Evolutionary conservation across 805 yeast genomes (phyloP).

Genomic region (Kregervanrija pseudodelftensis): DNA sequence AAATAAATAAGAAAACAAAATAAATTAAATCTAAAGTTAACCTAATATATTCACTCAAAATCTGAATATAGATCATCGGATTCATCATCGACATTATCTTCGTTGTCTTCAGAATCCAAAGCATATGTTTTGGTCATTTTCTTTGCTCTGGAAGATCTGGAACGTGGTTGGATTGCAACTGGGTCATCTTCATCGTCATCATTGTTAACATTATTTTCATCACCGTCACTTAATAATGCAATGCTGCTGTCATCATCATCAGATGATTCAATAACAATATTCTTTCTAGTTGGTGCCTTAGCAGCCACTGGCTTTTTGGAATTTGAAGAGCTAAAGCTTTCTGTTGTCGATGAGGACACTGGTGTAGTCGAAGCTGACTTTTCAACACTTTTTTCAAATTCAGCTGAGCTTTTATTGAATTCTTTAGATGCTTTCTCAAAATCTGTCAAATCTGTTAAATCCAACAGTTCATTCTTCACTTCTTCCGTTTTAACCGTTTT

Average conservation of each 20-base stretch:
- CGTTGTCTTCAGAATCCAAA: conserved; percentile 16
- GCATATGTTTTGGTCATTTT: conserved; percentile 10
- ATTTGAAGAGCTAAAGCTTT: background rate
- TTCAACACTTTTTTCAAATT: conserved; percentile 1
- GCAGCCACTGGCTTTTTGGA: conserved; percentile 6
- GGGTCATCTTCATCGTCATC: conserved; percentile 4
- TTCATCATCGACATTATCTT: conserved; percentile 10
- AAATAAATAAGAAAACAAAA: no score
- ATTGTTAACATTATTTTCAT: background rate
- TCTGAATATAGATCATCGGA: conserved; percentile 8
- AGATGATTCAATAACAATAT: conserved; percentile 6
- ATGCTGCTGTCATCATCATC: conserved; percentile 4
- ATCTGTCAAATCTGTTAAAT: conserved; percentile 7
- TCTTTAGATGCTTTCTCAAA: conserved; percentile 8
- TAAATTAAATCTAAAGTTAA: no score
- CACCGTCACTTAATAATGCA: background rate
- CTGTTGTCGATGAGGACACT: background rate
- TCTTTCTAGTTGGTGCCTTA: conserved; percentile 2
- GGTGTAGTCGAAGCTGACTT: conserved; percentile 1
- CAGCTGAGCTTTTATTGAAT: conserved; percentile 3
- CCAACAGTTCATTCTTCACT: conserved; percentile 7
- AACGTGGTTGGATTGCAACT: conserved; percentile 5
- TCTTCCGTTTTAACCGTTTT: conserved; percentile 1
- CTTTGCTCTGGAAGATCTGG: conserved; percentile 5
- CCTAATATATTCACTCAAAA: no score